Evolutionary conservation across 352 stramenopile species (phyloP).

Genomic region (Phytophthora crassamura): DNA sequence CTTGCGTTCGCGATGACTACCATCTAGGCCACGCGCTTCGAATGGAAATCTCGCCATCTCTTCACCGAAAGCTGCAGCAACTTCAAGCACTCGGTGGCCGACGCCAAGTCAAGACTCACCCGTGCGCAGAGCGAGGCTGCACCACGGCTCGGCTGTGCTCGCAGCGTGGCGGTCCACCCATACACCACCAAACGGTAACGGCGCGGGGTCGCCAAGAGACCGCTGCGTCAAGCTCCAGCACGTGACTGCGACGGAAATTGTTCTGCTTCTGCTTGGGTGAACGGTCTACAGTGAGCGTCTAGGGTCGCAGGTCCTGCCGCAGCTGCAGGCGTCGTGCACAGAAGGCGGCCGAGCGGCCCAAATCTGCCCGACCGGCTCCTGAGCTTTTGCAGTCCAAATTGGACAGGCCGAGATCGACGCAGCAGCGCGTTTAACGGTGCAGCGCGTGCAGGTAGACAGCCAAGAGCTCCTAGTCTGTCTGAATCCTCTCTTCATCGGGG

Average conservation of each 20-base stretch:
- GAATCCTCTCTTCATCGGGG: slow-evolving; percentile 5
- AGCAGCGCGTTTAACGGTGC: not conserved
- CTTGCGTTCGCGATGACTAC: slow-evolving; percentile 12
- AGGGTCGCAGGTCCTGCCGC: not conserved
- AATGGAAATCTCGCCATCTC: not conserved
- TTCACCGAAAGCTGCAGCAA: slow-evolving; percentile 6
- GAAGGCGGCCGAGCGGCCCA: not conserved
- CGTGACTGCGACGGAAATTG: slow-evolving; percentile 2
- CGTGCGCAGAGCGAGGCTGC: not conserved
- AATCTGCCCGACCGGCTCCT: not conserved
- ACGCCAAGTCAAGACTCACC: too few relatives aligned
- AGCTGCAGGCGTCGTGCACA: not conserved
- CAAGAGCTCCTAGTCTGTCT: slow-evolving; percentile 7
- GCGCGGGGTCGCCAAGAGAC: not conserved
- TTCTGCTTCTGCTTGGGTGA: slow-evolving; percentile 16
- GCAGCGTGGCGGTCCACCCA: slow-evolving; percentile 9
- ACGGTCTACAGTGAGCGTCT: not conserved
- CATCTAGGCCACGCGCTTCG: not conserved
- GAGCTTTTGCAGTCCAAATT: not conserved
- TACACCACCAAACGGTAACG: slow-evolving; percentile 8
- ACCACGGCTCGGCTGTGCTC: not conserved
- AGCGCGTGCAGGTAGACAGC: too few relatives aligned
- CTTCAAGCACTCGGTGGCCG: not conserved
- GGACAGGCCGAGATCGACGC: not conserved
- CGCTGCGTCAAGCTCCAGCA: not conserved